Evolutionary conservation across 192 early-diverging fungal genomes (phyloP), one percentile per base, ranked within the genome.

Genomic region (Mycoemilia scoparia): DNA sequence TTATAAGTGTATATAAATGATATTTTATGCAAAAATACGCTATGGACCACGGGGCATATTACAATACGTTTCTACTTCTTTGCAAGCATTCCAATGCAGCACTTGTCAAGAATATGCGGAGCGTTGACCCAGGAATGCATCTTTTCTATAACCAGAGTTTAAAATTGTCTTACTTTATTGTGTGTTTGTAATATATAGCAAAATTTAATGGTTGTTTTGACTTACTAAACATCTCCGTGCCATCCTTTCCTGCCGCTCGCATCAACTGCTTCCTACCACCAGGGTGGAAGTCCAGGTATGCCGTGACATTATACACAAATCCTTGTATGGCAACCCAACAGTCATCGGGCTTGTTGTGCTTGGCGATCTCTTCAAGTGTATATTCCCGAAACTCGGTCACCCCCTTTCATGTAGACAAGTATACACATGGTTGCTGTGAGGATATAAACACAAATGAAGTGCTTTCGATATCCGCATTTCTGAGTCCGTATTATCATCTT

Each of bases 121-220:
- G 74, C 60, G 47, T 97, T 97, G 13, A 97, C 89, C 93, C 93
- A 97, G 33, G 79, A 63, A 57, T 97, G 93, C 7, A 77, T 85
- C 29, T 74, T 65, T n/a, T n/a, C n/a, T n/a, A n/a, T n/a, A n/a
- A n/a, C 41, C 62, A 44, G 29, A 14, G 5, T 30, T 5, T 5
- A 58, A 19, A 54, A 68, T 68, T 70, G 51, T 6, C 0, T 28
- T 12, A 14, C 1, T 14, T 33, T 33, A 24, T 32, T 35, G 21
- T 3, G 9, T n/a, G 14, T 17, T 18, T 22, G 45, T 20, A 24
- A 27, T 3, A 53, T 57, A 28, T 41, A 34, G 34, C 35, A 20
- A 8, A n/a, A 52, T 66, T 59, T 63, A 74, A n/a, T n/a, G n/a
- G n/a, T n/a, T n/a, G n/a, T n/a, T n/a, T n/a, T n/a, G n/a, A n/a